Conservation (phyloP, 148 eudicot genomes). For the Polygonum maritimum region DNA sequence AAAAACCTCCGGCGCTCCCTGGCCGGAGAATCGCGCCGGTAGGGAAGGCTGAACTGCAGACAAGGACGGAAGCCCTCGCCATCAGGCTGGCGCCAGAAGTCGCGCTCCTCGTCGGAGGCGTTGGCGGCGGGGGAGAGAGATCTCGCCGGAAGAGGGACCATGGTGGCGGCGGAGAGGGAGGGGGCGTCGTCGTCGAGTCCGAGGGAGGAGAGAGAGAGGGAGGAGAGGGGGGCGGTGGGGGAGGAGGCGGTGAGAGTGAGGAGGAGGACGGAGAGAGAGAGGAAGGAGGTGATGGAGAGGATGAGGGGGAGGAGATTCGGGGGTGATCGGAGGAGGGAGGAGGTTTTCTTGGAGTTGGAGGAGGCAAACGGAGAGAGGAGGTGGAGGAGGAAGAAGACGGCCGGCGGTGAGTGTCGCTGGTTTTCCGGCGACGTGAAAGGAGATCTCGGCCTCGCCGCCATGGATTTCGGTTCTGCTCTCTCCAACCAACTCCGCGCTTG, state of each 20-base stretch:
- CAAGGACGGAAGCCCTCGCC: constrained; percentile 52
- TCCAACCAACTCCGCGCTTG: background rate
- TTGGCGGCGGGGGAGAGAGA: constrained; percentile 5
- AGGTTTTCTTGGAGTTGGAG: constrained; percentile 29
- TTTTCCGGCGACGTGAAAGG: constrained; percentile 10
- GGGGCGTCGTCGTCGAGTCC: constrained; percentile 12
- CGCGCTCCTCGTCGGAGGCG: constrained; percentile 27
- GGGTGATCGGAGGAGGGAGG: constrained; percentile 32
- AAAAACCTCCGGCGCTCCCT: constrained; percentile 45
- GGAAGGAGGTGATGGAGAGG: constrained; percentile 10
- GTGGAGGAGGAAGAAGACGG: constrained; percentile 16
- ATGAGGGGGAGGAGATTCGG: constrained; percentile 11
- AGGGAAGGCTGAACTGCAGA: constrained; percentile 37
- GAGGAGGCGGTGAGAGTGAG: constrained; percentile 25
- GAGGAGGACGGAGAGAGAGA: constrained; percentile 24
- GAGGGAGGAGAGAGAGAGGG: constrained; percentile 16
- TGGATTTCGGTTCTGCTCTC: background rate
- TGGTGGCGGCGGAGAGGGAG: constrained; percentile 28
- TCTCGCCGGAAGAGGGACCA: constrained; percentile 55
- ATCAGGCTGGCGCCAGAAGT: constrained; percentile 62
- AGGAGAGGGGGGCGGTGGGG: constrained; percentile 14
- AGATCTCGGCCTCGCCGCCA: constrained; percentile 1
- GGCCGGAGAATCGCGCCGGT: constrained; percentile 38
- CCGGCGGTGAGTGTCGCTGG: constrained; percentile 13
- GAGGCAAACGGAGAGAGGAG: constrained; percentile 31